Evolutionary conservation across 257 asterid species (phyloP).

Genomic region (Solanum okadae): DNA sequence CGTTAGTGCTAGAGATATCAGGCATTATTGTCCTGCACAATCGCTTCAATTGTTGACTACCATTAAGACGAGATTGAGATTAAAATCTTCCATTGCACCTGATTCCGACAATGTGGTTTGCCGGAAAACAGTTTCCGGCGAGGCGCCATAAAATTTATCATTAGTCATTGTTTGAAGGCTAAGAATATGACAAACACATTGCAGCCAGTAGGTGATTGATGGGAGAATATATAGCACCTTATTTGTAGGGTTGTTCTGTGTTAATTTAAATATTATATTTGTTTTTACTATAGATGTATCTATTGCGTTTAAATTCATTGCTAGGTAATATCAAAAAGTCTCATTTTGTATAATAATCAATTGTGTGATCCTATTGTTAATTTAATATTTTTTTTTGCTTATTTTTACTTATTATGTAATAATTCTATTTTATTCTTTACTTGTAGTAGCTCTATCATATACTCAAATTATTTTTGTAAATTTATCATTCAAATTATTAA

Average conservation of each 20-base stretch:
- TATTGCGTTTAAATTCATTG: no score
- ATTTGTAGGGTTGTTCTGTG: neutral
- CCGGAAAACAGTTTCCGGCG: neutral
- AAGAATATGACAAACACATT: neutral
- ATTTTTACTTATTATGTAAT: no score
- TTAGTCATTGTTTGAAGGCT: neutral
- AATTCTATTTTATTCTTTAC: no score
- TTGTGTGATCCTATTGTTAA: neutral
- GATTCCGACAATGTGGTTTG: neutral
- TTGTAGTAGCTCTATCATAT: no score
- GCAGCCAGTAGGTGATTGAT: neutral
- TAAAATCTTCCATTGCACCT: neutral
- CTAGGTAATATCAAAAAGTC: neutral
- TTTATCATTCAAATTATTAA: neutral
- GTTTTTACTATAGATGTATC: no score
- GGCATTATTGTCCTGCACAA: neutral
- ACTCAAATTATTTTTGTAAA: neutral
- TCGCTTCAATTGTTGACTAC: neutral
- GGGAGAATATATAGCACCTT: neutral
- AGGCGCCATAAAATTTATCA: neutral
- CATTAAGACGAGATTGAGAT: conserved; percentile 4
- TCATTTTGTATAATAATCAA: no score
- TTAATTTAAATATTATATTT: no score
- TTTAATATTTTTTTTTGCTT: no score
- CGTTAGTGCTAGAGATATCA: neutral